Percentiles rank a stretch among this genome's conserved stretches.
Evolutionary conservation across 352 stramenopile species (phyloP).

Genomic region (Globisporangium paddicum): DNA sequence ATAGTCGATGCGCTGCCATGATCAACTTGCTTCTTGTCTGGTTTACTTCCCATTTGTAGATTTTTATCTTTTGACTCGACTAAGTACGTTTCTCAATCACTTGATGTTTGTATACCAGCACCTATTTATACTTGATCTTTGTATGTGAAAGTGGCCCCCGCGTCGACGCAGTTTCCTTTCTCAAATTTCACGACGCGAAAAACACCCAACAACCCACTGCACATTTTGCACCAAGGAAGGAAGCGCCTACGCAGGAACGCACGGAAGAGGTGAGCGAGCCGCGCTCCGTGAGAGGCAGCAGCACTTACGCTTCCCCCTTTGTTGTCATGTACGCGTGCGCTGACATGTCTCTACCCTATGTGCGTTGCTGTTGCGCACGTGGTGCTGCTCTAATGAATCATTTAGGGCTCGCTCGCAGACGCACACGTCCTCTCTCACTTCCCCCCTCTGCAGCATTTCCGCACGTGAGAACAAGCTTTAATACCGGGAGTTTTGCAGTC

Average conservation of each 20-base stretch:
- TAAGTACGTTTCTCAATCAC: too few species aligned
- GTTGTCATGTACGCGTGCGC: neutral
- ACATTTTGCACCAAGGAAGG: constrained; percentile 3
- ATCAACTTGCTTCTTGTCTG: too few species aligned
- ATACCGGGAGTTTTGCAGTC: neutral
- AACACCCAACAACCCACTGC: neutral
- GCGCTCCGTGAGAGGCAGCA: neutral
- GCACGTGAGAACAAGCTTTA: neutral
- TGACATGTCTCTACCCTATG: neutral
- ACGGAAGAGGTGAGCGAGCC: neutral
- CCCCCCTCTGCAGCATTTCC: neutral
- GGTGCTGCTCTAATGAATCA: neutral
- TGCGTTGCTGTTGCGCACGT: neutral
- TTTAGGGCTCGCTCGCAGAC: constrained; percentile 4
- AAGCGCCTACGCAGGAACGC: constrained; percentile 1
- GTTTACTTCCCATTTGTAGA: too few species aligned
- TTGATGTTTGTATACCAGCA: too few species aligned
- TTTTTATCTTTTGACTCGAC: too few species aligned
- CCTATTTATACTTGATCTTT: too few species aligned
- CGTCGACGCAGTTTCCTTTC: too few species aligned
- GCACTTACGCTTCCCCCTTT: neutral
- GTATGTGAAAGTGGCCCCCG: too few species aligned
- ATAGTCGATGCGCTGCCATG: too few species aligned
- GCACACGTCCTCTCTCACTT: neutral
- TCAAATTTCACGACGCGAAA: constrained; percentile 2